Evolutionary conservation across 108 stramenopile species (phyloP).

Genomic region (Conticribra weissflogii): DNA sequence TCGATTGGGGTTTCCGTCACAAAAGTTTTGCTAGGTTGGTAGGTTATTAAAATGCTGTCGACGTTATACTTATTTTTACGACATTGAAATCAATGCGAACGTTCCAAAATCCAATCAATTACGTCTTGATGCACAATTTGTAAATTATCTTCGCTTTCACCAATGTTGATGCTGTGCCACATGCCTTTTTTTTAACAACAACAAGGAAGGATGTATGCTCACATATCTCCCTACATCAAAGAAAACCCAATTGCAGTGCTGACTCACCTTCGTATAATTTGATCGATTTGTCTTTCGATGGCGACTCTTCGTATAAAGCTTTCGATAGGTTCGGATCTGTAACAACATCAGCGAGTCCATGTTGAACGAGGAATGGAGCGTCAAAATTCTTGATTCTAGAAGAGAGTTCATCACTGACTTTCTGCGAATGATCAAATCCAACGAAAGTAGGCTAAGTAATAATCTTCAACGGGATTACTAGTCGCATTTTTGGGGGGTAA

Average conservation of each 20-base stretch:
- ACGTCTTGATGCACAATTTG: constrained; percentile 49
- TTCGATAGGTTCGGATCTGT: constrained; percentile 59
- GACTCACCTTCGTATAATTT: constrained; percentile 63
- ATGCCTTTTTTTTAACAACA: background rate
- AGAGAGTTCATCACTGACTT: constrained; percentile 52
- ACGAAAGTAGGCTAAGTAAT: too few species aligned
- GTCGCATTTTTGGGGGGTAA: background rate
- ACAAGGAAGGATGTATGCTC: background rate
- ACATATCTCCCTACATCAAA: background rate
- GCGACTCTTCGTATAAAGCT: constrained; percentile 56
- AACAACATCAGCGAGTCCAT: constrained; percentile 58
- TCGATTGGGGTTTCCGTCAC: constrained; percentile 6
- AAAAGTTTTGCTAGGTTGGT: background rate
- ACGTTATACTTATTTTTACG: background rate
- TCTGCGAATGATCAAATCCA: background rate
- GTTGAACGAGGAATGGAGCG: constrained; percentile 60
- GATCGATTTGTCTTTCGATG: constrained; percentile 58
- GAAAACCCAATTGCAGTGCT: too few species aligned
- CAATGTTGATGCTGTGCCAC: constrained; percentile 52
- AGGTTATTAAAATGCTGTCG: background rate
- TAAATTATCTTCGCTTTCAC: constrained; percentile 53
- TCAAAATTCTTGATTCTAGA: constrained; percentile 42
- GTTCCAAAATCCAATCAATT: constrained; percentile 56
- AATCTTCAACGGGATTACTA: too few species aligned
- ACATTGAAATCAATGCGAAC: constrained; percentile 6